Conservation (phyloP, 371 early-diverging fungal genomes). For the Gilbertella persicaria region DNA sequence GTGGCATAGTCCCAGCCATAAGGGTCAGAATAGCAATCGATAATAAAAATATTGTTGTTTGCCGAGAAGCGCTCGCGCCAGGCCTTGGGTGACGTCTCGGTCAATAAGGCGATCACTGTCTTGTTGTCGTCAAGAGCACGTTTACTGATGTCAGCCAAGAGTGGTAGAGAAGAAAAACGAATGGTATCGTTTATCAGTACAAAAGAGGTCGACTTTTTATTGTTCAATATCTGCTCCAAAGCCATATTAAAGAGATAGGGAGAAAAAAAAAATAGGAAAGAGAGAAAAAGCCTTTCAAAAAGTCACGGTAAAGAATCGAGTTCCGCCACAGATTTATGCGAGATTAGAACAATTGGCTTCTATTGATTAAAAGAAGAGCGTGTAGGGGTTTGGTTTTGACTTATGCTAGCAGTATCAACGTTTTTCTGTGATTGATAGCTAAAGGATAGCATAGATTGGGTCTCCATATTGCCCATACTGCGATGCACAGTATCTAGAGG, state of each 20-base stretch:
- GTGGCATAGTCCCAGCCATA: slow-evolving; percentile 31
- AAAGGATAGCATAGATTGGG: no score
- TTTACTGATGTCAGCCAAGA: slow-evolving; percentile 29
- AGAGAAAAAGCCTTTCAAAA: no score
- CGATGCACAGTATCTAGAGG: no score
- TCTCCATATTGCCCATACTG: no score
- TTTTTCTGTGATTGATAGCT: no score
- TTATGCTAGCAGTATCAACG: no score
- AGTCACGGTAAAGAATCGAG: no score
- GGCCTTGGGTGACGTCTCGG: slow-evolving; percentile 40
- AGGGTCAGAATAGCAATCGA: slow-evolving; percentile 44
- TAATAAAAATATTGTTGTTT: slow-evolving; percentile 14
- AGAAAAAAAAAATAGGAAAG: not conserved
- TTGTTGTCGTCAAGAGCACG: slow-evolving; percentile 28
- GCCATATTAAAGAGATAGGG: slow-evolving; percentile 5
- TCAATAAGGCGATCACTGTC: slow-evolving; percentile 30
- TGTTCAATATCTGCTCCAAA: slow-evolving; percentile 40
- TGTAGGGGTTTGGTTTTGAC: no score
- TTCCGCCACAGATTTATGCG: no score
- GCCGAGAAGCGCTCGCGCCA: slow-evolving; percentile 19
- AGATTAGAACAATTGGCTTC: no score
- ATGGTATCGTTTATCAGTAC: slow-evolving; percentile 37
- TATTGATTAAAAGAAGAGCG: no score
- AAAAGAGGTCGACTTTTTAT: slow-evolving; percentile 36
- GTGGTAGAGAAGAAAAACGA: slow-evolving; percentile 24